Evolutionary conservation across 1,284 basidiomycete species (phyloP).

Genomic region (Austroboletus novae-zelandiae): DNA sequence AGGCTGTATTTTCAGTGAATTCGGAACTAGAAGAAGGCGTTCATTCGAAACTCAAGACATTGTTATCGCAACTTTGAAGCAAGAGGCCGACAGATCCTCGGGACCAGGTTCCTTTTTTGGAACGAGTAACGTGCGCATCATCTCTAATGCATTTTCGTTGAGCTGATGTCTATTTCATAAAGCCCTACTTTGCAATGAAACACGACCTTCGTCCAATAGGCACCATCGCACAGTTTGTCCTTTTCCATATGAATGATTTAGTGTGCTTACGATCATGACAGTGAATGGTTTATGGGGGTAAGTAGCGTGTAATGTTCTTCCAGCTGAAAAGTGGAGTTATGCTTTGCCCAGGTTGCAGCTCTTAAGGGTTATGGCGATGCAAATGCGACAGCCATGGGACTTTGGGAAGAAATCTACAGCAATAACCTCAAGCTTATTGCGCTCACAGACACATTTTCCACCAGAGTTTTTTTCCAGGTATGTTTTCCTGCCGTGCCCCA

Average conservation of each 20-base stretch:
- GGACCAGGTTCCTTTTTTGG: slow-evolving; percentile 67
- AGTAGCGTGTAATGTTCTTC: slow-evolving; percentile 20
- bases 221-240: slow-evolving; percentile 85
- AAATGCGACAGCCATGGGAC: slow-evolving; percentile 70
- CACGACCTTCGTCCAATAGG: slow-evolving; percentile 71
- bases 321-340: not conserved
- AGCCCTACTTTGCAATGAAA: slow-evolving; percentile 82
- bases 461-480: slow-evolving; percentile 77
- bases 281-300: slow-evolving; percentile 96
- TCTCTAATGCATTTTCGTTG: not conserved
- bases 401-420: slow-evolving; percentile 83
- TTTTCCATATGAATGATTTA: slow-evolving; percentile 1
- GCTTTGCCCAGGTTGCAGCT: slow-evolving; percentile 63
- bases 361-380: slow-evolving; percentile 76
- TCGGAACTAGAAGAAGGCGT: slow-evolving; percentile 87
- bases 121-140: slow-evolving; percentile 75
- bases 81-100: slow-evolving; percentile 55
- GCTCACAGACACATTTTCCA: slow-evolving; percentile 92
- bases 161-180: not conserved
- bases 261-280: slow-evolving; percentile 29
- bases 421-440: slow-evolving; percentile 58
- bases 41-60: slow-evolving; percentile 80
- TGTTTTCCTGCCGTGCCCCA: slow-evolving; percentile 5
- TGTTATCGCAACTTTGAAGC: slow-evolving; percentile 69
- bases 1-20: slow-evolving; percentile 85